Base-by-base conservation (phyloP, 1,284 basidiomycete genomes). In the Cystobasidiaceae sp. region DNA sequence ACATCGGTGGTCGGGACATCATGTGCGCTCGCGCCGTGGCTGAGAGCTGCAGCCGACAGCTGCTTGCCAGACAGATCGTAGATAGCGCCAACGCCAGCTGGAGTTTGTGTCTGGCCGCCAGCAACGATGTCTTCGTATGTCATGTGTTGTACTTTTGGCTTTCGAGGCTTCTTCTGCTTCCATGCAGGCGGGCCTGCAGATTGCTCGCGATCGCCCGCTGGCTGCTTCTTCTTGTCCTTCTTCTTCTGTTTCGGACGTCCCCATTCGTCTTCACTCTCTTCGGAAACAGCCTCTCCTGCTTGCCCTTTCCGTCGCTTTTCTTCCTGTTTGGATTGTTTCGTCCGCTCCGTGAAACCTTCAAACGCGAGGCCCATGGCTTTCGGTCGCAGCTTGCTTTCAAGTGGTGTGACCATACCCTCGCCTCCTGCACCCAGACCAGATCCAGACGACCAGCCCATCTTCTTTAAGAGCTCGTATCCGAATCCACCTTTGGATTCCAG, bases 391-490 rank as follows among this genome's bases (percentile, higher is more conserved):
- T 89, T 91, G 73, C 82, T 85, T 74, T 93, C 90, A 9, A 97
- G 82, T 0, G 93, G 93, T 0, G 87, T 86, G 3, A 92, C 85
- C 62, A 94, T 93, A 73, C 93, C 93, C 72, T 88, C 85, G 6
- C 88, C 87, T 2, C 81, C 79, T 0, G 81, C 78, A 72, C 93
- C 93, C 17, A 97, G 81, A 74, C 93, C 93, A 21, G 84, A 83
- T 6, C 93, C 82, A 19, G 86, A 80, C 73, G 86, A 81, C 93
- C 93, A 97, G 13, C 93, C 93, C 86, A 93, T 91, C 78, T 92
- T 94, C 43, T 85, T 83, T n/a, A 97, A 83, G 83, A 97, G 84
- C 60, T 86, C 85, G 9, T 91, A 87, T 71, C 91, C 93, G 69
- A 91, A 87, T 0, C 86, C 81, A 23, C 84, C 82, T 30, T 65